Evolutionary conservation across 345 rosid species (phyloP), one percentile per base, ranked within the genome.

Genomic region (Pseudoturritis turrita): DNA sequence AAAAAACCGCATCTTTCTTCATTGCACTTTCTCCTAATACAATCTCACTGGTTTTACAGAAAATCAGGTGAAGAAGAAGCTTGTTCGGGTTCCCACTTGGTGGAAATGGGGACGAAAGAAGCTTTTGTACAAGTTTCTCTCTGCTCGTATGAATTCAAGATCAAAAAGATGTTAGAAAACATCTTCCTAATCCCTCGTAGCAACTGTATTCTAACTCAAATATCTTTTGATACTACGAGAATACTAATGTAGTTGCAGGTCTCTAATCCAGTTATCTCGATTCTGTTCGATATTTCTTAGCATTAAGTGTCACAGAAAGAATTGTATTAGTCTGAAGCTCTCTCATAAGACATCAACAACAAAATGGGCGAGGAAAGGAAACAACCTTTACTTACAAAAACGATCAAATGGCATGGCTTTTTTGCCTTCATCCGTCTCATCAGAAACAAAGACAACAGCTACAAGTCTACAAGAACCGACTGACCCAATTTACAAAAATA

Each of bases 21-120:
- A 7, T 51, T 13, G 7, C 39, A 28, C 49, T 26, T 31, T 57
- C n/a, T 45, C 26, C 44, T 67, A 66, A 46, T 31, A 0, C 25
- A 31, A 15, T 23, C 6, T 63, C 22, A 28, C 25, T 44, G 49
- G 47, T 14, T 69, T 62, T 52, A 82, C 86, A 91, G 97, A 76
- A 51, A 85, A 84, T 62, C 84, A 68, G 72, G 25, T 76, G 25
- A 83, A 75, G 74, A 88, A 57, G 87, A 80, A 84, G 70, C 79
- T 80, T 66, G 53, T 66, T 22, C 62, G 49, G 43, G 79, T 77
- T 19, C 98, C 93, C 2, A 22, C 77, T 22, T 91, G 86, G 85
- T 91, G 93, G 91, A 89, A 84, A 77, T 85, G 83, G 83, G 96
- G 99, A 33, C 78, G 88, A 68, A 95, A 86, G 78, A 74, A 82